Evolutionary conservation across 2,329 filamentous ascomycete genomes (phyloP).

Genomic region (Trichoderma guizhouense): DNA sequence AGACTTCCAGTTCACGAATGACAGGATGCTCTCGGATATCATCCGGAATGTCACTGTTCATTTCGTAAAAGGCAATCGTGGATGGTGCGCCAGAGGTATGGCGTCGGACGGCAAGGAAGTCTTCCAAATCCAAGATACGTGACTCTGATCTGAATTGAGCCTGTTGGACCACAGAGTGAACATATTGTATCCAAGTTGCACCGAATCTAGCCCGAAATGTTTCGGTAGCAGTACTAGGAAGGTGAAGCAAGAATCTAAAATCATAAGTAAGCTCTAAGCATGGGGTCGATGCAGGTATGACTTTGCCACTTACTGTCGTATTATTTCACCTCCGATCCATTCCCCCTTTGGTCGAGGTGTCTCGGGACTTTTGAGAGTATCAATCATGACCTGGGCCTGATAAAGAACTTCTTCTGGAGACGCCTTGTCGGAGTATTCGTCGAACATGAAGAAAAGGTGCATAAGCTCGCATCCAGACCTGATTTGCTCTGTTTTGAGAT

Average conservation of each 20-base stretch:
- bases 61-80: neutral
- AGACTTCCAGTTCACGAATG: neutral
- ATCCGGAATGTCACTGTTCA: neutral
- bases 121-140: neutral
- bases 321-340: neutral
- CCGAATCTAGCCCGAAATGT: neutral
- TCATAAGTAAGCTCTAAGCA: neutral
- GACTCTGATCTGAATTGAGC: neutral
- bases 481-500: neutral
- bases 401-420: neutral
- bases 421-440: neutral
- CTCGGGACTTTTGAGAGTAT: neutral
- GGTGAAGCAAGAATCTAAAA: neutral
- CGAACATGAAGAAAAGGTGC: neutral
- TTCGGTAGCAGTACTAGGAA: neutral
- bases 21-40: neutral
- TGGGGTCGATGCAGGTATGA: neutral
- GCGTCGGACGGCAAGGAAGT: neutral
- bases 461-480: neutral
- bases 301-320: neutral
- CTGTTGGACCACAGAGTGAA: neutral
- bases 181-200: neutral
- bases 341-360: neutral
- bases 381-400: neutral
- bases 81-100: neutral